Evolutionary conservation across 1,284 basidiomycete genomes (phyloP), one percentile per base, ranked within the genome.

Genomic region (Laetiporus sulphureus): DNA sequence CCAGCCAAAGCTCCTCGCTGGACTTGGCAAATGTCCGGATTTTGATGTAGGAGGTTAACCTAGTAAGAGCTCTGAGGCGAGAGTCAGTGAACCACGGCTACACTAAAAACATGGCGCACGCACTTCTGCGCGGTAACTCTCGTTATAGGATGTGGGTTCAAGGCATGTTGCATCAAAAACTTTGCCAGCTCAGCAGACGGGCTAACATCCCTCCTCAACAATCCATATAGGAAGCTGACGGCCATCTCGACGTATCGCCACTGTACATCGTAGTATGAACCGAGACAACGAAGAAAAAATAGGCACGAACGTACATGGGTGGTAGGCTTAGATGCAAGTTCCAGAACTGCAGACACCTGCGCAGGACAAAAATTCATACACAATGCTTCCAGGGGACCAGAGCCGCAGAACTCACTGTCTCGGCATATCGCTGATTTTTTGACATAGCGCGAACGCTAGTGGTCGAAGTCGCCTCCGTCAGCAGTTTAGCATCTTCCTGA

Each of bases 241-340:
- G 90, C 83, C 47, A 83, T 84, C 64, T 91, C 80, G 1, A 82
- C 70, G 64, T 96, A 98, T 60, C 91, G 74, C 94, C 94, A 97
- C 80, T 97, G 62, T 42, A 42, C 3, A n/a, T n/a, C n/a, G n/a
- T n/a, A n/a, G n/a, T n/a, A 22, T 36, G 21, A 45, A 47, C 13
- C 33, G 48, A 25, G 19, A 40, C 18, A 44, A 23, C 20, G 19
- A 16, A 8, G 36, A 15, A 12, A 8, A 36, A 23, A 27, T 6
- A 38, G 11, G 15, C 22, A 37, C 43, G 54, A 15, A 61, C 79
- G 46, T 62, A 86, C 84, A 62, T 89, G 90, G 34, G 86, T 91
- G 19, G 72, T 68, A 6, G 83, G 71, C 46, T 71, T 70, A 36
- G 65, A 57, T 2, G 89, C 85, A 53, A 92, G 67, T 40, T 74